Base-by-base conservation (phyloP, 306 rosid species). In the Castanea sativa region DNA sequence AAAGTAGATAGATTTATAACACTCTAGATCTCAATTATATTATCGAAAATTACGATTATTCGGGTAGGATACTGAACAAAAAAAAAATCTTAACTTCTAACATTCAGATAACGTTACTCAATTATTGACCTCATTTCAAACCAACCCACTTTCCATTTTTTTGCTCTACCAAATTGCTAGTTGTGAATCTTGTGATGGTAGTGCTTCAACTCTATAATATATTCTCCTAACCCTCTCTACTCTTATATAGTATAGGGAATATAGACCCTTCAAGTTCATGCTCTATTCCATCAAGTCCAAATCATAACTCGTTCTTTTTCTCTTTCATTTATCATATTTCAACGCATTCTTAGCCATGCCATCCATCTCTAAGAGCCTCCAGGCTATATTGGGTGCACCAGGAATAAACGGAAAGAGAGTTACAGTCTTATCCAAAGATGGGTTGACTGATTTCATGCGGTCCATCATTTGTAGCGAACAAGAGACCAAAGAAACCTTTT, bases 401-500 rank as follows among this genome's bases (percentile, higher is more conserved):
- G 76, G 76, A 18, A 59, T 69, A 0, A 29, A n/a, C 18, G 76
- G 76, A 5, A 55, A 78, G 53, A 18, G 45, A 29, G 20, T 78
- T 18, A 41, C 81, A 19, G 25, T 69, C 4, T 25, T 78, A 6
- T 43, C 76, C 21, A 33, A 43, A 45, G 30, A 63, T 58, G 84
- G 59, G 33, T 18, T 85, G 38, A 19, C 60, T 14, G 64, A 72
- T 8, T 85, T 79, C 72, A 80, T 85, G 15, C 82, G 74, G 11
- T 71, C 85, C 55, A 1, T 82, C 21, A 74, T 70, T 61, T 21
- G 25, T 1, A 61, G 69, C 23, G 71, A 38, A 27, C 15, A 63
- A 76, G 74, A 69, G 4, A 74, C 68, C 0, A 75, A 82, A 14
- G 68, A 84, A 10, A 84, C 92, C 3, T 88, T 88, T 30, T 58